Percentiles rank a stretch among this genome's conserved stretches.
Conservation (phyloP, 805 yeast species). For the Candida stauntonica region DNA sequence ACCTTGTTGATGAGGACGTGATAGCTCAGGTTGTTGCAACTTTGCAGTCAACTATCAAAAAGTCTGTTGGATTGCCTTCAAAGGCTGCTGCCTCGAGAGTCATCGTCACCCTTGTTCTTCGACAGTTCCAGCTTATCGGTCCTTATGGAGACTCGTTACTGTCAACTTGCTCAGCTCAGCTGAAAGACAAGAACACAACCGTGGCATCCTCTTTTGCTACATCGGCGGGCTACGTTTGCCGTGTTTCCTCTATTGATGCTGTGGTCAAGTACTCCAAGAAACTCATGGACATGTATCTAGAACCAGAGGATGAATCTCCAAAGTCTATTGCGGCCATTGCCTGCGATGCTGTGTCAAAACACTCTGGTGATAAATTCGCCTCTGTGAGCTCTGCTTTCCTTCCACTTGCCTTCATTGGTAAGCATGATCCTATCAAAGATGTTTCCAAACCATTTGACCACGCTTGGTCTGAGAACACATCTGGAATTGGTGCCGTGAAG, state of each 20-base stretch:
- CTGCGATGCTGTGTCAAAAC: constrained; percentile 59
- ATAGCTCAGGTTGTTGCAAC: constrained; percentile 37
- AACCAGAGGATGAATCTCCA: constrained; percentile 41
- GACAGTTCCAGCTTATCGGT: constrained; percentile 43
- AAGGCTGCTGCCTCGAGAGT: constrained; percentile 81
- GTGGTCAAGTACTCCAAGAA: constrained; percentile 50
- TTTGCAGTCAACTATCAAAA: constrained; percentile 53
- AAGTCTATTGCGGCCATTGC: constrained; percentile 56
- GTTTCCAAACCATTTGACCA: constrained; percentile 48
- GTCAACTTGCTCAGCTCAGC: constrained; percentile 50
- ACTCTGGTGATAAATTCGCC: constrained; percentile 65
- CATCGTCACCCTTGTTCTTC: constrained; percentile 56
- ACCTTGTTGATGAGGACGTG: constrained; percentile 45
- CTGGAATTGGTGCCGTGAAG: constrained; percentile 65
- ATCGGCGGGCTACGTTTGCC: constrained; percentile 74
- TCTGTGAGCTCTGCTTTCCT: constrained; percentile 58
- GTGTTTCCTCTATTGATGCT: constrained; percentile 50
- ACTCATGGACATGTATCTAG: constrained; percentile 56
- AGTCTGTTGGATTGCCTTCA: constrained; percentile 85
- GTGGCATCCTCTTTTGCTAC: constrained; percentile 73
- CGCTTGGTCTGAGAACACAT: constrained; percentile 78
- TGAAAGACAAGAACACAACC: constrained; percentile 67
- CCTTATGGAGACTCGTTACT: constrained; percentile 62
- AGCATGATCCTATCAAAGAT: constrained; percentile 51
- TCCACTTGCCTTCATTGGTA: constrained; percentile 78